Base-by-base conservation (phyloP, 169 alveolate genomes). In the Plasmodium yoelii region DNA sequence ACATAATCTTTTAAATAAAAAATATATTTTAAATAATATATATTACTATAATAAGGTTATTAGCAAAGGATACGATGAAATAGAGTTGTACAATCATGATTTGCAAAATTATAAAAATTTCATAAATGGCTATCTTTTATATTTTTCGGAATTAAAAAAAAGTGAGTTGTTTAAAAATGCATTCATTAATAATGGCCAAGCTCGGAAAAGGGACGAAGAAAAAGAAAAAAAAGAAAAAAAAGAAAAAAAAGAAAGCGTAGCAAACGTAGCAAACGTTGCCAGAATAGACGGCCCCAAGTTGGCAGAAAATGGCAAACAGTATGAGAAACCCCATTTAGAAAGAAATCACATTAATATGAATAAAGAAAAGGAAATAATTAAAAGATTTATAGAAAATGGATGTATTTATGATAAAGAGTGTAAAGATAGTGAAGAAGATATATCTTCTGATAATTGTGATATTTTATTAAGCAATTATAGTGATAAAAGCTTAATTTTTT, bases 401-500 rank as follows among this genome's bases (percentile, higher is more conserved):
- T 69, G 0, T n/a, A 5, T n/a, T n/a, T n/a, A 22, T n/a, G 19
- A 22, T 8, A 1, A 13, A 51, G 39, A 6, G 28, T 24, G 13
- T 26, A 47, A 10, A 26, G 56, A 55, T 24, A 51, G 22, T 6
- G 59, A 51, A 12, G 5, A 13, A 0, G 59, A 51, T 5, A 4
- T 13, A 15, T 13, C 7, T 51, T 13, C 59, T 2, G 7, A 3
- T 7, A 34, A 34, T 34, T 34, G 42, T 34, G 5, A 8, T n/a
- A 8, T 12, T 4, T 8, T 4, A 12, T 51, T 12, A 13, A 88
- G 26, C 15, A 88, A 63, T 15, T 61, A 71, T 19, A 91, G 91
- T 24, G 92, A 86, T 24, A 73, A 88, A 8, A 91, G 87, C 4
- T 70, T 80, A 42, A 24, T 61, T n/a, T 77, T 56, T 67, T 71